Conservation (phyloP, 345 rosid genomes). For the Eucalyptus curtisii region DNA sequence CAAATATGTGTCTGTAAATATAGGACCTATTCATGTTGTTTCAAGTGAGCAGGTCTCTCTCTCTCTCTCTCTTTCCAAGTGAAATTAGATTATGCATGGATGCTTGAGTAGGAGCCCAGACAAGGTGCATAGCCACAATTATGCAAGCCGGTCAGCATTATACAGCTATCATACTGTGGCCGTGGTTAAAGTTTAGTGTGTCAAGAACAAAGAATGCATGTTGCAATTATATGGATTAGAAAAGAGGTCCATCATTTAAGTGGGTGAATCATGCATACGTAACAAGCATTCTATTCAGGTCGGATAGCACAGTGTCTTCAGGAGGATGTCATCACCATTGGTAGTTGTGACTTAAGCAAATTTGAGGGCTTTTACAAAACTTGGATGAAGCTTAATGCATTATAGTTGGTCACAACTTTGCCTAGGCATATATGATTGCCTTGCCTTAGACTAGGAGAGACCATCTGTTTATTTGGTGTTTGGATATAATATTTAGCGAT, state of each 20-base stretch:
- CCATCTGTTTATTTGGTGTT: background rate
- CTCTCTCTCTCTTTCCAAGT: background rate
- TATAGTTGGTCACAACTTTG: background rate
- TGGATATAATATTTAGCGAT: background rate
- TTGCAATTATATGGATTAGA: background rate
- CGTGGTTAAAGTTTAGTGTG: background rate
- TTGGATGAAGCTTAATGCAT: background rate
- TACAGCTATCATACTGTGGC: background rate
- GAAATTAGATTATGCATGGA: background rate
- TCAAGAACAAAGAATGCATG: background rate
- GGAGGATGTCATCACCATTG: background rate
- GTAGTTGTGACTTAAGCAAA: background rate
- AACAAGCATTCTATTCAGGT: background rate
- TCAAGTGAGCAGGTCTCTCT: constrained; percentile 80
- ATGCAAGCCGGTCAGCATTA: background rate
- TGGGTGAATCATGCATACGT: background rate
- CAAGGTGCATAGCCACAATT: background rate
- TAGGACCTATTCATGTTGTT: constrained; percentile 73
- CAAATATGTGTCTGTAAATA: constrained; percentile 84
- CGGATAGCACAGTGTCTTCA: background rate
- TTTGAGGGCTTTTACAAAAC: background rate
- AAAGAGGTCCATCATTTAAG: background rate
- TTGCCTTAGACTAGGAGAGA: background rate
- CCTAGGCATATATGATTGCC: background rate
- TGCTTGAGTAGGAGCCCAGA: background rate